Percentiles rank a stretch among this genome's conserved stretches.
Evolutionary conservation across 1,139 yeast species (phyloP).

Genomic region (Magnusiomyces tetraspermus): DNA sequence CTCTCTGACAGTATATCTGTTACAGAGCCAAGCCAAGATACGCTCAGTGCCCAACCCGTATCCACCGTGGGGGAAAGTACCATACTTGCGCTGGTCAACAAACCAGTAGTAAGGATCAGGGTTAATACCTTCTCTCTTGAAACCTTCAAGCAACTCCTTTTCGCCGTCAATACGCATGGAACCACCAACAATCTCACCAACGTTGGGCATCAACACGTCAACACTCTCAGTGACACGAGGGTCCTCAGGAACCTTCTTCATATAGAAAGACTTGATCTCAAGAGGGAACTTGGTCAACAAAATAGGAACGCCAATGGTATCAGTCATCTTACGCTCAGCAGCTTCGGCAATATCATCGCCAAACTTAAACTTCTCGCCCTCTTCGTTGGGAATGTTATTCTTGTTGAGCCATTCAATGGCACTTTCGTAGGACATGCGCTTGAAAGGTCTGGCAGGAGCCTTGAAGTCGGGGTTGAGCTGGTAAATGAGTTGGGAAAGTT

Average conservation of each 20-base stretch:
- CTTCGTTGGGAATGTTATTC: slow-evolving; percentile 88
- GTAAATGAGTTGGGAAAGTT: slow-evolving; percentile 79
- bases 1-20: slow-evolving; percentile 95
- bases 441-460: slow-evolving; percentile 78
- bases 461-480: slow-evolving; percentile 87
- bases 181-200: slow-evolving; percentile 97
- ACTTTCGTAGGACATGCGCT: slow-evolving; percentile 80
- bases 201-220: slow-evolving; percentile 97
- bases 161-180: slow-evolving; percentile 89
- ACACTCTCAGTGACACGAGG: slow-evolving; percentile 94
- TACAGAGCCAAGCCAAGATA: slow-evolving; percentile 95
- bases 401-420: slow-evolving; percentile 97
- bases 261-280: slow-evolving; percentile 94
- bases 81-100: slow-evolving; percentile 90
- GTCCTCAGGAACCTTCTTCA: slow-evolving; percentile 87
- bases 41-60: slow-evolving; percentile 98
- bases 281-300: slow-evolving; percentile 91
- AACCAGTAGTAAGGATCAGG: slow-evolving; percentile 87
- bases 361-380: slow-evolving; percentile 80
- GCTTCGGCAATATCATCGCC: slow-evolving; percentile 99
- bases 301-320: slow-evolving; percentile 84
- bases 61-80: slow-evolving; percentile 98
- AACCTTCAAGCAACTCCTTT: slow-evolving; percentile 79
- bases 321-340: slow-evolving; percentile 98
- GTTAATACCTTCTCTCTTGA: slow-evolving; percentile 83